Evolutionary conservation across 1,139 yeast species (phyloP).

Genomic region (Geotrichum citri-aurantii): DNA sequence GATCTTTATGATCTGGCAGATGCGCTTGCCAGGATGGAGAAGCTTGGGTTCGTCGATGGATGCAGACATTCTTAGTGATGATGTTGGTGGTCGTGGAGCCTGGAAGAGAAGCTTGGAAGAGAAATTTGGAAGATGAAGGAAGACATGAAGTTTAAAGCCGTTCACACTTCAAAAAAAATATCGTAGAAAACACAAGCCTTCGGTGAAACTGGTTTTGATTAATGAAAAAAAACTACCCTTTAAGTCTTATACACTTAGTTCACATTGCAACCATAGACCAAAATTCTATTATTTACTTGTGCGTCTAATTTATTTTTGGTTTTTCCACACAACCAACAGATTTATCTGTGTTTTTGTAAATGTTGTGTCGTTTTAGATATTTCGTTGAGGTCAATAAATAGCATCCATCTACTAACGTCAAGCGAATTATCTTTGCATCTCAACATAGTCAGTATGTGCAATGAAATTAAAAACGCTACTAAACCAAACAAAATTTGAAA

Average conservation of each 20-base stretch:
- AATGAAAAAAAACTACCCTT: no score
- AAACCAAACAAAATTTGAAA: background rate
- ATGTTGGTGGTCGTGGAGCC: background rate
- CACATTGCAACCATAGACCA: no score
- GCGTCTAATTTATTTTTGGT: no score
- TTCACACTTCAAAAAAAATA: no score
- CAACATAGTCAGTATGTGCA: background rate
- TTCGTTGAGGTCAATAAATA: background rate
- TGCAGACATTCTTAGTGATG: background rate
- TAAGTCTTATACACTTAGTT: no score
- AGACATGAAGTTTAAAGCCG: background rate
- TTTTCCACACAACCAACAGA: no score
- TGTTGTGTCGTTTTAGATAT: background rate
- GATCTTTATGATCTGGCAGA: slow-evolving; percentile 38
- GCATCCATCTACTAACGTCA: background rate
- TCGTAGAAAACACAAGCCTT: no score
- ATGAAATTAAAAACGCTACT: no score
- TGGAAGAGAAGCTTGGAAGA: background rate
- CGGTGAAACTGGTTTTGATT: no score
- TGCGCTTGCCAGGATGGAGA: slow-evolving; percentile 29
- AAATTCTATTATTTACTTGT: no score
- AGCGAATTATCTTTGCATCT: background rate
- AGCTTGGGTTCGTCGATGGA: background rate
- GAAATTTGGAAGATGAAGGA: background rate
- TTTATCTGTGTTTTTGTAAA: no score